Base-by-base conservation (phyloP, 371 early-diverging fungal genomes). In the Mucor indicus region DNA sequence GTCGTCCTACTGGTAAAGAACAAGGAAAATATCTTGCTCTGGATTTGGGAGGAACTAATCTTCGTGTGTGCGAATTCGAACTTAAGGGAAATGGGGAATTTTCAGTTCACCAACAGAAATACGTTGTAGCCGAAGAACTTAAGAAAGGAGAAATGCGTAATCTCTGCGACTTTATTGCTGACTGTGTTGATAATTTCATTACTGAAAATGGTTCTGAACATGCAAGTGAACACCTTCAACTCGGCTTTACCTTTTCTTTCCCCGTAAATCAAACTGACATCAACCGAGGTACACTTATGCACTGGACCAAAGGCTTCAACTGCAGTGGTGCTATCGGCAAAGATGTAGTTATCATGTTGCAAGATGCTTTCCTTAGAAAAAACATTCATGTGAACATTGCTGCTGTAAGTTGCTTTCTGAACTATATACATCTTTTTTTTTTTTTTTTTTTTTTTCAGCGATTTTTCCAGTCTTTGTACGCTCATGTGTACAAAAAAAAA, bases 241-340 rank as follows among this genome's bases (percentile, higher is more conserved):
- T 90, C 12, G 98, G 96, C 3, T 96, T 91, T 65, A 98, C 98
- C 1, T 98, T 98, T 62, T 91, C 91, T 9, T 98, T 92, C 65
- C 93, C 98, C 10, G 87, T 92, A 36, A 60, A 72, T 35, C 96
- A 98, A 60, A 88, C 88, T 0, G 70, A 70, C 25, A 79, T 93
- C 33, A 75, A 83, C 50, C 69, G 81, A 46, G 94, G 94, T 17
- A 84, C 74, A 17, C 72, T 96, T 45, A 79, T 92, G 53, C 65
- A 76, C 44, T 98, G 96, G 98, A 93, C 88, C 60, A 50, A 96
- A 75, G 96, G 96, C 6, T 96, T 92, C 70, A 71, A 64, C 10
- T 77, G 79, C 50, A 48, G 77, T 4, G 88, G 84, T 48, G 86
- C 87, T 29, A 84, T 89, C 1, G 87, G 86, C 46, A 81, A 86